A percentile compares a stretch with the other conserved stretches of the same genome.
These are phyloP conservation scores for Solanum peruvianum DNA, from an alignment of 257 asterid species.

Conservation along the genomic window DNA sequence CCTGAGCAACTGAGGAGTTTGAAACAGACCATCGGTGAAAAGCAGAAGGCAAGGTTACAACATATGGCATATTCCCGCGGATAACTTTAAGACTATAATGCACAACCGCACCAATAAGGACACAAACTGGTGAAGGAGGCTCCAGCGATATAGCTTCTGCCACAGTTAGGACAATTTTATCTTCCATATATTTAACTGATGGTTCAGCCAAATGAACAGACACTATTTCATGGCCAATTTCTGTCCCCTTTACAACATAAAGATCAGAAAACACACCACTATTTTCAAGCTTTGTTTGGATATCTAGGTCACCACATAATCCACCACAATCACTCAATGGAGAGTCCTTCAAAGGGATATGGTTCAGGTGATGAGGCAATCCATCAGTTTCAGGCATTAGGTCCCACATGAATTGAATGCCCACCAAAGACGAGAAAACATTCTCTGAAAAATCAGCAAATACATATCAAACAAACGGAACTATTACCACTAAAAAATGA, in stretches of 20 bases:
- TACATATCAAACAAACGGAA: background rate
- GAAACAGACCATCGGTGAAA: conserved; percentile 63
- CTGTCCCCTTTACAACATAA: conserved; percentile 72
- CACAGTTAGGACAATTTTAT: conserved; percentile 67
- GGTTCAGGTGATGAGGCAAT: conserved; percentile 58
- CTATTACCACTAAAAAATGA: background rate
- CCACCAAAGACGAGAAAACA: conserved; percentile 85
- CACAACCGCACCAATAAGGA: conserved; percentile 68
- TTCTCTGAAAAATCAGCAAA: conserved; percentile 44
- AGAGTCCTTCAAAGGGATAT: conserved; percentile 81
- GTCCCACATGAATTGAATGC: conserved; percentile 73
- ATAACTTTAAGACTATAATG: conserved; percentile 63
- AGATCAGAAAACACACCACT: conserved; percentile 78
- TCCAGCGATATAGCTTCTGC: conserved; percentile 95
- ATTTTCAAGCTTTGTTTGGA: conserved; percentile 76
- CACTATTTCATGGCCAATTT: conserved; percentile 83
- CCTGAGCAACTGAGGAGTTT: conserved; percentile 76
- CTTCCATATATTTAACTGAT: conserved; percentile 39
- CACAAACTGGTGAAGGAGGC: conserved; percentile 83
- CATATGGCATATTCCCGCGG: conserved; percentile 51
- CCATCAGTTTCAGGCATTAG: conserved; percentile 58
- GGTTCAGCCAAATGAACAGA: conserved; percentile 71
- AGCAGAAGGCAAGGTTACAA: conserved; percentile 65
- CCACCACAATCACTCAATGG: conserved; percentile 91
- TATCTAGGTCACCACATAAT: conserved; percentile 77